Base-by-base conservation (phyloP, 495 filamentous ascomycete species). In the Xylaria telfairii region DNA sequence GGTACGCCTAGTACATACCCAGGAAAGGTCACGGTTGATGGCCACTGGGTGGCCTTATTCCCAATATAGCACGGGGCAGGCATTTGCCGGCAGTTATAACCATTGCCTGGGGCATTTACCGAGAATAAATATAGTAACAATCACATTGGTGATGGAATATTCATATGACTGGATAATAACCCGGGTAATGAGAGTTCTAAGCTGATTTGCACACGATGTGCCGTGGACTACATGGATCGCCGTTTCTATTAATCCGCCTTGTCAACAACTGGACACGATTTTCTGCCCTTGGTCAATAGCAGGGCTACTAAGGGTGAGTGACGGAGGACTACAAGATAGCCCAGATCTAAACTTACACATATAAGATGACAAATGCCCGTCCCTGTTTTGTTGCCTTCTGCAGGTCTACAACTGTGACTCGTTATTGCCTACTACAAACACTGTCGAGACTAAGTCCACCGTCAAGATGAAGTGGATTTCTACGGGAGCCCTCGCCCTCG, bases 381-480 rank as follows among this genome's bases (percentile, higher is more conserved):
- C 37, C 12, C 19, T 59, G 24, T 34, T 32, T 21, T 15, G n/a
- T 51, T 59, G 53, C 19, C 28, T 42, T 47, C 53, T 37, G 19
- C 53, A 68, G n/a, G 21, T 47, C 28, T 60, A 24, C 3, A 60
- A 13, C 53, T 46, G 65, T 60, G 17, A 37, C 26, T 57, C 15
- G 3, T 12, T 10, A 30, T 28, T 41, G n/a, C 65, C 39, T 44
- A 59, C 24, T 47, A 34, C 37, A 15, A 60, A 37, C 32, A 59
- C 24, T 42, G 21, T 46, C 8, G 10, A 57, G 37, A 4, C 10
- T 24, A 7, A 46, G 21, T 47, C 56, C 37, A 69, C 28, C 19
- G 24, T 34, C 54, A 69, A 61, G 19, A 86, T 86, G 83, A 86
- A 85, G 83, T 82, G 79, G 77, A 77, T 81, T 70, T 74, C 81